Base-by-base conservation (phyloP, 2,329 filamentous ascomycete genomes). In the Cucurbitaria berberidis region DNA sequence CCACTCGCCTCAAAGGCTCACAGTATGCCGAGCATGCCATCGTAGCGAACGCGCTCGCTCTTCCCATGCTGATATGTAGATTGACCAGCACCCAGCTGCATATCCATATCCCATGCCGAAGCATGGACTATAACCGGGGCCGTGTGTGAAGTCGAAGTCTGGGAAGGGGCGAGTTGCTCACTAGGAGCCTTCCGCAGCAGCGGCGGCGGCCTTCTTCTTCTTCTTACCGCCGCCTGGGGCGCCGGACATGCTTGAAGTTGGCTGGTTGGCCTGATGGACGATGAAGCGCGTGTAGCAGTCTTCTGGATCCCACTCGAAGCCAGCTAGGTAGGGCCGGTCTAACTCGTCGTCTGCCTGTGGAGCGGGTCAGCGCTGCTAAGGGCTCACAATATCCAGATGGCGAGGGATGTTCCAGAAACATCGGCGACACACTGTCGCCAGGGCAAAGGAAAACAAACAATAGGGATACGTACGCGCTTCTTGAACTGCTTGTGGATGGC, bases 401-500 rank as follows among this genome's bases (percentile, higher is more conserved):
- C 16, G 9, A n/a, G 30, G 13, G 4, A n/a, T 4, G 16, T 6
- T 10, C 30, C 15, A 3, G 11, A 4, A 13, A 4, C 11, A 16
- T 34, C 30, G 30, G 16, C 15, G 13, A 15, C 30, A n/a, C 36
- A n/a, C n/a, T n/a, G n/a, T n/a, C n/a, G n/a, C n/a, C n/a, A n/a
- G n/a, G n/a, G n/a, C n/a, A n/a, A n/a, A 21, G 18, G 10, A 21
- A 8, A 18, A 40, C 38, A 21, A 24, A 10, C n/a, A 18, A 48
- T 21, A 47, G 39, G 32, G 34, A 29, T 39, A 76, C 86, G 67
- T 78, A 93, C 93, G 85, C 93, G 89, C 86, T 97, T 97, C 85
- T 96, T 96, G 83, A 91, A 96, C 67, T 90, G 86, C 83, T 96
- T 97, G 84, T 96, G 83, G 78, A 98, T 97, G 69, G 91, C 93